A percentile compares a stretch with the other conserved stretches of the same genome.
These are phyloP conservation scores for Postia placenta DNA, from an alignment of 768 basidiomycete species.

Conservation along the genomic window DNA sequence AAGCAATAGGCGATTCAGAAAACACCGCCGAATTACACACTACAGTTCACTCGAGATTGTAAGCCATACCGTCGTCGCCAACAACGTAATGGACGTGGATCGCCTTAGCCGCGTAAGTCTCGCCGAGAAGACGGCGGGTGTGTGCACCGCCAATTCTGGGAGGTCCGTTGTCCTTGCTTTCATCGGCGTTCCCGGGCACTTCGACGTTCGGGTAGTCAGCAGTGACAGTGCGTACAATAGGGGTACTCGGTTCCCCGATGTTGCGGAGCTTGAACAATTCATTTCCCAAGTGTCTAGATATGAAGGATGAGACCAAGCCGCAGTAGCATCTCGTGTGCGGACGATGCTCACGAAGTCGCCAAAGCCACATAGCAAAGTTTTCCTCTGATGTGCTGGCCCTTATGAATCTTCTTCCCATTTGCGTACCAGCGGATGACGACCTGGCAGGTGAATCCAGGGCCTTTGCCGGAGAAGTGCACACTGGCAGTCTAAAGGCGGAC, in stretches of 20 bases:
- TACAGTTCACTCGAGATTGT: too few relatives aligned
- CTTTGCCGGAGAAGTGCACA: too few relatives aligned
- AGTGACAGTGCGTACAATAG: neutral
- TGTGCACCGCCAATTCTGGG: neutral
- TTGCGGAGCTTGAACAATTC: neutral
- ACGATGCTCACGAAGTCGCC: neutral
- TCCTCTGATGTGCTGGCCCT: too few relatives aligned
- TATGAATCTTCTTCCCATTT: too few relatives aligned
- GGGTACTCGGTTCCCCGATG: neutral
- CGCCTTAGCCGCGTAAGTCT: neutral
- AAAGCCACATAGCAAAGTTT: neutral
- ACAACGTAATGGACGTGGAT: neutral
- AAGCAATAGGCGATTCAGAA: too few relatives aligned
- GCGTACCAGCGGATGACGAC: too few relatives aligned
- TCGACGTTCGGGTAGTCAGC: neutral
- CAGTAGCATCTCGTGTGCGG: too few relatives aligned
- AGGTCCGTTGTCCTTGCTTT: neutral
- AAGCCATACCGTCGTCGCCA: neutral
- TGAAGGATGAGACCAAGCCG: neutral
- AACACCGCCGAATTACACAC: too few relatives aligned
- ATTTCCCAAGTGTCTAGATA: neutral
- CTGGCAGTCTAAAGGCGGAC: too few relatives aligned
- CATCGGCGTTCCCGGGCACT: neutral
- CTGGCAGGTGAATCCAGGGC: too few relatives aligned
- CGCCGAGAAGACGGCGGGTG: neutral